phyloP scores from a whole-genome alignment of 225 moss, liverwort and hornwort species.

The Ulota crispa region DNA sequence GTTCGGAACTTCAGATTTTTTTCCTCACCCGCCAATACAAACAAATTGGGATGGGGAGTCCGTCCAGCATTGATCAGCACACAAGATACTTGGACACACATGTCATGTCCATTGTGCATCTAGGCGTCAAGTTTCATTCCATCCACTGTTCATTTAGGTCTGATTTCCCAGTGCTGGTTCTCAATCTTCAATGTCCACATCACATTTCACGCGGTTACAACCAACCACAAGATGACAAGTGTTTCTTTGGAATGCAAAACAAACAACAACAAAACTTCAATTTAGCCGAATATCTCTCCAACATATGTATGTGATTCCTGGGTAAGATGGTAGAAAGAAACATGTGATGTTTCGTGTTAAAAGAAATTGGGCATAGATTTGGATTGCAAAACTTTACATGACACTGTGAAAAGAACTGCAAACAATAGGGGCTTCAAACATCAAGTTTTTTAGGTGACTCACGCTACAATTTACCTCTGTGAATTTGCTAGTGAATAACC shows the following conservation, averaged over 20 bases:
- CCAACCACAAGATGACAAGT: no score
- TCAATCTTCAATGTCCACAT: not conserved
- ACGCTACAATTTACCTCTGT: no score
- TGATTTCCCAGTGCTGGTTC: not conserved
- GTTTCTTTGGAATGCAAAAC: not conserved
- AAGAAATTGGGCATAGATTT: no score
- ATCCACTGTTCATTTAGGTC: accelerated
- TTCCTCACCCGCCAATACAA: not conserved
- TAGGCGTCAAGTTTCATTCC: not conserved
- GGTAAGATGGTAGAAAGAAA: no score
- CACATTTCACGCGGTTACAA: not conserved
- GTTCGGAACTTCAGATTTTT: not conserved
- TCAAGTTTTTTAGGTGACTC: no score
- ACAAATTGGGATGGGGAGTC: not conserved
- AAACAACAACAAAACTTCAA: no score
- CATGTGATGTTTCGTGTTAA: no score
- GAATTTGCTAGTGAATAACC: no score
- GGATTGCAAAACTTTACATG: no score
- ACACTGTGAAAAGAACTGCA: no score
- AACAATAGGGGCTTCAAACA: no score
- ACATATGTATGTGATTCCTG: not conserved
- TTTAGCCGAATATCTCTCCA: no score
- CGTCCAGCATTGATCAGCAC: not conserved
- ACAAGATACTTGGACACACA: not conserved
- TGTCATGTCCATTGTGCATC: not conserved